Conservation (phyloP, 2,329 filamentous ascomycete species). For the Cryphonectria japonica region DNA sequence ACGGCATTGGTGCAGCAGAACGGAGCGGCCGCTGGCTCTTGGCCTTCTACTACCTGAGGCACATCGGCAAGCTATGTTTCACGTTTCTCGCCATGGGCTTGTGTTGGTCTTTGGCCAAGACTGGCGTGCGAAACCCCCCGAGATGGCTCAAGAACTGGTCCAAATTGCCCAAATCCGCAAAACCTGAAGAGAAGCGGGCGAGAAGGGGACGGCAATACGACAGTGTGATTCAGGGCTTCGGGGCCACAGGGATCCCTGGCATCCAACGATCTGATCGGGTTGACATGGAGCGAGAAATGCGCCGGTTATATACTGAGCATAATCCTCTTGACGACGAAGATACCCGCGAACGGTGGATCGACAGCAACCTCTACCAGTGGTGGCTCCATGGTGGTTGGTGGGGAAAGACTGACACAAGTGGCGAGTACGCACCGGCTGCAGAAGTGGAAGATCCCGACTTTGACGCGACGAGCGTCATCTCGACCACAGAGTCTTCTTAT, state of each 20-base stretch:
- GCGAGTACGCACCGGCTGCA: conserved; percentile 69
- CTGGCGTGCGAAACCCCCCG: conserved; percentile 67
- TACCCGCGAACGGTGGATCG: conserved; percentile 67
- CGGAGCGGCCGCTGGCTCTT: conserved; percentile 78
- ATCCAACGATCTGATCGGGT: conserved; percentile 66
- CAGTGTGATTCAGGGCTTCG: conserved; percentile 53
- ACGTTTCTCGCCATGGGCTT: conserved; percentile 60
- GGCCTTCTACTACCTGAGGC: conserved; percentile 74
- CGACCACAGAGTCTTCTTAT: conserved; percentile 49
- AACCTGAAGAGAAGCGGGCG: conserved; percentile 27
- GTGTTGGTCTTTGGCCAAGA: conserved; percentile 55
- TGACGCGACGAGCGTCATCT: conserved; percentile 80
- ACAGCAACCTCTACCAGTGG: conserved; percentile 78
- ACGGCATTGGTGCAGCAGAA: conserved; percentile 79
- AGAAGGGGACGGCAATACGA: conserved; percentile 47
- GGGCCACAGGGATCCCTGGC: conserved; percentile 45
- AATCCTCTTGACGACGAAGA: conserved; percentile 41
- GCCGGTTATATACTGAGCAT: conserved; percentile 50
- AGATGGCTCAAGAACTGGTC: conserved; percentile 63
- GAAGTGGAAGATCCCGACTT: conserved; percentile 49
- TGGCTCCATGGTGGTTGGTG: conserved; percentile 85
- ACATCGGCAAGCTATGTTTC: conserved; percentile 69
- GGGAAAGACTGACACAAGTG: conserved; percentile 80
- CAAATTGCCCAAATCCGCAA: conserved; percentile 40
- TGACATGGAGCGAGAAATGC: conserved; percentile 81